Conservation (phyloP, 2,329 filamentous ascomycete species). For the Amylocarpus encephaloides region DNA sequence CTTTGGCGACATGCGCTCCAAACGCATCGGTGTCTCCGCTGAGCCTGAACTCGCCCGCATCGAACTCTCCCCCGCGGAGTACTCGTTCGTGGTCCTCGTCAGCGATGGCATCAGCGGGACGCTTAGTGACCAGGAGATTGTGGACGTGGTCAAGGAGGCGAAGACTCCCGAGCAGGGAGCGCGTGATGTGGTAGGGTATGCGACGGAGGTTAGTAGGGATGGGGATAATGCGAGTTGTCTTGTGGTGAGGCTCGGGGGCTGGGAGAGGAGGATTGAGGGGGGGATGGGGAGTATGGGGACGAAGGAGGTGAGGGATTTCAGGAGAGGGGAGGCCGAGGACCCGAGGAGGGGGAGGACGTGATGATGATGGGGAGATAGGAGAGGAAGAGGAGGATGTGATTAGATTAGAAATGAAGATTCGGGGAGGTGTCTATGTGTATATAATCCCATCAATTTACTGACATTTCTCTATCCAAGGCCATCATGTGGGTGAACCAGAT, state of each 20-base stretch:
- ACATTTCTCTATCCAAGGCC: too few species aligned
- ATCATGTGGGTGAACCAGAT: too few species aligned
- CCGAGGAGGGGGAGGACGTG: slow-evolving; percentile 55
- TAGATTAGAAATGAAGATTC: neutral
- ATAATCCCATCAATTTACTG: too few species aligned
- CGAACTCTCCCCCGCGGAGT: slow-evolving; percentile 77
- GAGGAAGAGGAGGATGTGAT: too few species aligned
- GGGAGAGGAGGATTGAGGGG: slow-evolving; percentile 71
- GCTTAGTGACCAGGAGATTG: slow-evolving; percentile 87
- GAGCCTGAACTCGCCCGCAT: slow-evolving; percentile 82
- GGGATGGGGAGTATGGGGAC: slow-evolving; percentile 85
- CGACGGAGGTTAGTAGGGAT: slow-evolving; percentile 63
- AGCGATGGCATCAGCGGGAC: slow-evolving; percentile 85
- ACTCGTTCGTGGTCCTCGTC: slow-evolving; percentile 81
- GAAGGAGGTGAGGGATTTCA: slow-evolving; percentile 82
- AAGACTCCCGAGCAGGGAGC: slow-evolving; percentile 83
- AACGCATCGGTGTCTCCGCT: slow-evolving; percentile 87
- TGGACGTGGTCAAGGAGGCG: slow-evolving; percentile 92
- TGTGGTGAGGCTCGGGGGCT: slow-evolving; percentile 60
- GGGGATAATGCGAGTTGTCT: slow-evolving; percentile 66
- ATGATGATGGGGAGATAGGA: neutral
- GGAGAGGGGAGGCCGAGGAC: slow-evolving; percentile 73
- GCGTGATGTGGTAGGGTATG: slow-evolving; percentile 73
- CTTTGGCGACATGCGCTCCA: slow-evolving; percentile 87
- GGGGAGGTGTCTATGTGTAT: too few species aligned